Base-by-base conservation (phyloP, 2,329 filamentous ascomycete genomes). In the Myrmaecium sp. region DNA sequence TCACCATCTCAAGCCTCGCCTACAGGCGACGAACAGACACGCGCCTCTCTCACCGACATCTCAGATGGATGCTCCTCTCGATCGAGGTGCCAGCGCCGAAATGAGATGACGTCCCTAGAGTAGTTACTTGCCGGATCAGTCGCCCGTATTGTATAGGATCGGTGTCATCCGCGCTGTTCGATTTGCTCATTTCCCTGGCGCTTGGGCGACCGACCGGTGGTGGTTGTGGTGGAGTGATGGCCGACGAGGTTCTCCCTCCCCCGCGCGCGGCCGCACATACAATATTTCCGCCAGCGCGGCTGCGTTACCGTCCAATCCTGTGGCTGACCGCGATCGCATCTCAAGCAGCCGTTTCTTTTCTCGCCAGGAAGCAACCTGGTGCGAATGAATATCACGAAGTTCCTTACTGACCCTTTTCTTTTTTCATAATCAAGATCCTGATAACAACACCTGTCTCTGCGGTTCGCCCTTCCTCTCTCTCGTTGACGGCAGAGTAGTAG, bases 331-430 rank as follows among this genome's bases (percentile, higher is more conserved):
- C 26, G 21, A 17, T 25, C 21, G 20, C 33, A 32, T 31, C 33
- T 33, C 36, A 38, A 43, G 41, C 41, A 44, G 38, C 41, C 43
- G 36, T 37, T 38, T 41, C 41, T 31, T 32, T 35, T 36, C 39
- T 38, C 33, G 37, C 39, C 41, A 33, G 36, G 32, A 35, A 33
- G 28, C 35, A 32, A 37, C 37, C 39, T 45, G 33, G 37, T 39
- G 36, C 31, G 36, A 33, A 31, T 23, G 27, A 36, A 39, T 34
- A 29, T 35, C 27, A 35, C 31, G 32, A n/a, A n/a, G n/a, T n/a
- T n/a, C n/a, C n/a, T n/a, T n/a, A n/a, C n/a, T n/a, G n/a, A n/a
- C n/a, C n/a, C n/a, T n/a, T n/a, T n/a, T n/a, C n/a, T n/a, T n/a
- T n/a, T n/a, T n/a, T n/a, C n/a, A n/a, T n/a, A n/a, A n/a, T n/a